phyloP scores from a whole-genome alignment of 2,329 filamentous ascomycete genomes.

The Colletotrichum chrysophilum region DNA sequence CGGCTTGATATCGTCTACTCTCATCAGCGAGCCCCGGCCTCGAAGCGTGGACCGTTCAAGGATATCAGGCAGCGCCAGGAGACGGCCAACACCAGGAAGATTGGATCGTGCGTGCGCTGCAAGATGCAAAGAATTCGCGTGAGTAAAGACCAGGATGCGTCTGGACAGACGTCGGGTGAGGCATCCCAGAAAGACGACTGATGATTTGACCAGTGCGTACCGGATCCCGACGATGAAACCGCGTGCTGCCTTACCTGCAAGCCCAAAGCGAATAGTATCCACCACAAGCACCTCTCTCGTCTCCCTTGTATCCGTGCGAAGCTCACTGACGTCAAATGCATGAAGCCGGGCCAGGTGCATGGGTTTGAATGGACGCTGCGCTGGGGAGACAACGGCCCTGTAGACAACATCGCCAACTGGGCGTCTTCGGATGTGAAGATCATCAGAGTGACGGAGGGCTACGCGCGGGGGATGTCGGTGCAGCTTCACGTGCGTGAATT shows the following conservation, averaged over 20 bases:
- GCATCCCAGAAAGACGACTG: neutral
- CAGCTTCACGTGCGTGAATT: slow-evolving; percentile 59
- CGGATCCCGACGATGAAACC: slow-evolving; percentile 49
- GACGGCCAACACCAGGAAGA: slow-evolving; percentile 62
- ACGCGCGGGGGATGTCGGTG: slow-evolving; percentile 50
- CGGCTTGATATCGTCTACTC: slow-evolving; percentile 37
- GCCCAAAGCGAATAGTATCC: slow-evolving; percentile 48
- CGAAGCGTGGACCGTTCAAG: slow-evolving; percentile 59
- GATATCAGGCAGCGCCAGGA: slow-evolving; percentile 54
- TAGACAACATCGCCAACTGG: slow-evolving; percentile 63
- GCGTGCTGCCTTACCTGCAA: slow-evolving; percentile 60
- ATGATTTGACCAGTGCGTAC: slow-evolving; percentile 52
- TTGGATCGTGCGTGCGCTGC: slow-evolving; percentile 65
- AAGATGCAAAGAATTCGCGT: slow-evolving; percentile 68
- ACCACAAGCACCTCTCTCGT: slow-evolving; percentile 45
- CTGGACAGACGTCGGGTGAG: neutral
- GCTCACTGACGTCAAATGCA: slow-evolving; percentile 62
- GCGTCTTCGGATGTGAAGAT: slow-evolving; percentile 53
- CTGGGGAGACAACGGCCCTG: slow-evolving; percentile 57
- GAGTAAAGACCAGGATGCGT: slow-evolving; percentile 31
- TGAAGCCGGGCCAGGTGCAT: slow-evolving; percentile 63
- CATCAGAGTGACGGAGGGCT: slow-evolving; percentile 60
- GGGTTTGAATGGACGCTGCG: slow-evolving; percentile 64
- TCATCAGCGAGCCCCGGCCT: slow-evolving; percentile 39
- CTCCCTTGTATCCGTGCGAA: slow-evolving; percentile 66